These are phyloP conservation scores for Elaeagnus macrophylla DNA, from an alignment of 306 rosid species.

Conservation along the genomic window DNA sequence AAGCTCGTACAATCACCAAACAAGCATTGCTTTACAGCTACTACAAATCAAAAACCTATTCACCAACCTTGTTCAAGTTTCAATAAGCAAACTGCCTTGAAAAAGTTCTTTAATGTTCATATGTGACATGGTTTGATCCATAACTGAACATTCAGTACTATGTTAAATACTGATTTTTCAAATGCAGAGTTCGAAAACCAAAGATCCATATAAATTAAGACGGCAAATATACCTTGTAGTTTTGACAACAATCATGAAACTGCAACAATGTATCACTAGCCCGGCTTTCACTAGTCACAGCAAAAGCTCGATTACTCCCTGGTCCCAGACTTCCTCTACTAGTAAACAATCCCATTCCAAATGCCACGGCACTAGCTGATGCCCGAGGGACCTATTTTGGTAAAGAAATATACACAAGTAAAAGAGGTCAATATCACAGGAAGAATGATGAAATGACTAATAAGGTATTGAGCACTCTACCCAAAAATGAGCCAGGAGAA, in stretches of 20 bases:
- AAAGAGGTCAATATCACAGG: neutral
- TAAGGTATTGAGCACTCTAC: neutral
- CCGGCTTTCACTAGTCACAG: slow-evolving; percentile 82
- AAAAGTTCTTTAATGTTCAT: neutral
- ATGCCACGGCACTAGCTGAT: slow-evolving; percentile 97
- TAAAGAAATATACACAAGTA: slow-evolving; percentile 5
- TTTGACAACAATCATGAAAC: slow-evolving; percentile 66
- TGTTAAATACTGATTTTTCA: too few species aligned
- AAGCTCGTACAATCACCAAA: neutral
- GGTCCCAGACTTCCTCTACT: slow-evolving; percentile 81
- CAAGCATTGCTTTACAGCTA: neutral
- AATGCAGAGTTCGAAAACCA: neutral
- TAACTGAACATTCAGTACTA: too few species aligned
- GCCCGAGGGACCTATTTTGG: slow-evolving; percentile 73
- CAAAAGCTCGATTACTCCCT: slow-evolving; percentile 66
- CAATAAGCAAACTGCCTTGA: neutral
- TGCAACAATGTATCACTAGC: slow-evolving; percentile 70
- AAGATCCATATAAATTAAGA: slow-evolving; percentile 7
- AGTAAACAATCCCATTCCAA: slow-evolving; percentile 80
- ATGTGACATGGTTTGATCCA: neutral
- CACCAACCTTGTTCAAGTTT: neutral
- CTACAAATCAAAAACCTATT: slow-evolving; percentile 3
- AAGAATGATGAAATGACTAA: neutral
- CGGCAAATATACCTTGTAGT: slow-evolving; percentile 59
- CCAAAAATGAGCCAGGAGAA: neutral